phyloP scores from a whole-genome alignment of 2,329 filamentous ascomycete species.

The Alternaria postmessia region DNA sequence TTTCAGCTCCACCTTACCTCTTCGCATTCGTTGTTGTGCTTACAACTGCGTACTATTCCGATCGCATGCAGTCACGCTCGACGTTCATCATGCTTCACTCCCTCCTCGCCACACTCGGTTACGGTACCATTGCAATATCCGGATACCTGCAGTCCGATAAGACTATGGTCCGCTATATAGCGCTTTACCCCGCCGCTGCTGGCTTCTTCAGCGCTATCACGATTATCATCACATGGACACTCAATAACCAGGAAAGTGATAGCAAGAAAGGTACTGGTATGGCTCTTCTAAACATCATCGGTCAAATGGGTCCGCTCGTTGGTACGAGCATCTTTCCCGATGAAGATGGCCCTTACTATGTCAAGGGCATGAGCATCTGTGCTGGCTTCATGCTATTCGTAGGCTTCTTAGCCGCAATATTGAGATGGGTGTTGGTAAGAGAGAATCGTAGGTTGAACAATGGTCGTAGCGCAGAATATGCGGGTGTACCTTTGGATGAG shows the following conservation, averaged over 20 bases:
- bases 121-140: constrained; percentile 68
- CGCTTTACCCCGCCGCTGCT: constrained; percentile 77
- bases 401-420: constrained; percentile 51
- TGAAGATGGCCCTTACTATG: constrained; percentile 59
- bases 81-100: constrained; percentile 74
- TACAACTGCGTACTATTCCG: constrained; percentile 75
- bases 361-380: constrained; percentile 60
- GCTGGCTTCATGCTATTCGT: constrained; percentile 60
- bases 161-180: constrained; percentile 68
- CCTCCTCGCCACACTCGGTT: constrained; percentile 69
- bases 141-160: constrained; percentile 52
- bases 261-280: constrained; percentile 78
- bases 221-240: constrained; percentile 84
- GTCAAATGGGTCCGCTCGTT: constrained; percentile 75
- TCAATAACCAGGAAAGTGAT: constrained; percentile 81
- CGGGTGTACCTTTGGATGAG: constrained; percentile 38
- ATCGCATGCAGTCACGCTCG: constrained; percentile 69
- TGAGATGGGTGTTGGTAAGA: constrained; percentile 53
- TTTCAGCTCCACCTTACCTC: constrained; percentile 83
- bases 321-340: constrained; percentile 65
- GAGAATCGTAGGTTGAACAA: constrained; percentile 32
- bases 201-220: constrained; percentile 90
- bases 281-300: constrained; percentile 80
- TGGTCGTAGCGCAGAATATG: constrained; percentile 29
- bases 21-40: constrained; percentile 76